Base-by-base conservation (phyloP, 2,329 filamentous ascomycete genomes). In the Aspergillus spinulosporus region DNA sequence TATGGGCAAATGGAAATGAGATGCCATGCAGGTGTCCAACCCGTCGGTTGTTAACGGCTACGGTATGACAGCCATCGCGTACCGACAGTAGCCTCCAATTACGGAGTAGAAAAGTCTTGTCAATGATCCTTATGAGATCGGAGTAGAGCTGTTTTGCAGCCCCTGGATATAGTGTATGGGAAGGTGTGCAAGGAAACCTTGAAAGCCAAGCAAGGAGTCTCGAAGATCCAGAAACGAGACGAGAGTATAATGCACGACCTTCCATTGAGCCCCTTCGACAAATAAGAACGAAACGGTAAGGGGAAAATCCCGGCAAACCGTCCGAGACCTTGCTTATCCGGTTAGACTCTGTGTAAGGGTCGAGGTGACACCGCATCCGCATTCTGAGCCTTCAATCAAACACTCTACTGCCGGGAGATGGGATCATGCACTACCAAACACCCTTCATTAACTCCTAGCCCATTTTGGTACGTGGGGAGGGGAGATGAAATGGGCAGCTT, bases 61-160 rank as follows among this genome's bases (percentile, higher is more conserved):
- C 32, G 34, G 34, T 37, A 12, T 4, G 52, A 60, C 55, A 54
- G 14, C 42, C 29, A 29, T 29, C 21, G 52, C 49, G 42, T 47
- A 42, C 43, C 36, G 15, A 37, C 58, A 59, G 49, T 12, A 8
- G n/a, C 32, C 48, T 55, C 40, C 49, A 39, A 49, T 40, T 21
- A 26, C 3, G 21, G 11, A 9, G 9, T 12, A 5, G 21, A 21
- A 21, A 21, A 21, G 52, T 55, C 40, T 52, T 39, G 45, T 40
- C 14, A 21, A 21, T 21, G 31, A 2, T 28, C 6, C 9, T 4
- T 12, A 5, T 21, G 21, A 21, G 21, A 21, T 21, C 21, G 21
- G 21, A 21, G 21, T 21, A 21, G 21, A 21, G 21, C 21, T 21
- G 21, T 21, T 21, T 21, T 21, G 21, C 21, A 21, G 21, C 21